Evolutionary conservation across 2,329 filamentous ascomycete species (phyloP).

Genomic region (Apiospora hydei): DNA sequence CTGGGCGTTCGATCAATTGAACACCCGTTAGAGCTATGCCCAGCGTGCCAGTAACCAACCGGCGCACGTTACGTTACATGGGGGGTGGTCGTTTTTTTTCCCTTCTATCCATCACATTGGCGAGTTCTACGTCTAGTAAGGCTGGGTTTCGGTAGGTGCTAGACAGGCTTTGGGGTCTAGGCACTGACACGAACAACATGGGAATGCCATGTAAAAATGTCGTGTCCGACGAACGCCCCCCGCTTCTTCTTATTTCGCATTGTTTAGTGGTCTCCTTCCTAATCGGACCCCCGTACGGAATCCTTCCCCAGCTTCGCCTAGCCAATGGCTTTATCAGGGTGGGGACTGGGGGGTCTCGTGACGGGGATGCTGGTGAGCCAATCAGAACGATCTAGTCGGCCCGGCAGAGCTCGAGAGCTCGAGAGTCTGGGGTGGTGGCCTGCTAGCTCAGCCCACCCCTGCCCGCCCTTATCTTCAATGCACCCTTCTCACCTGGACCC

Average conservation of each 20-base stretch:
- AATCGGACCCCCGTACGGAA: constrained; percentile 11
- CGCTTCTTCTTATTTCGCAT: not conserved
- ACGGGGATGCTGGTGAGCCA: not conserved
- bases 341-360: constrained; percentile 2
- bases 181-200: constrained; percentile 1
- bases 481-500: not conserved
- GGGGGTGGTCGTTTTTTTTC: not conserved
- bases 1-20: not conserved
- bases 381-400: constrained; percentile 15
- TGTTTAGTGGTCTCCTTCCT: constrained; percentile 7
- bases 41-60: not conserved
- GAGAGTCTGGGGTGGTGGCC: constrained; percentile 12
- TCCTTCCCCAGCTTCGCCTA: constrained; percentile 19
- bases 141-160: not conserved
- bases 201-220: not conserved
- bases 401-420: constrained; percentile 9
- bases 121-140: not conserved
- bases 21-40: too few species aligned
- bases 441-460: not conserved
- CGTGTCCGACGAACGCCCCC: not conserved
- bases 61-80: constrained; percentile 15
- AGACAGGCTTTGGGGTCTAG: not conserved
- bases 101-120: not conserved
- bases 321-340: constrained; percentile 7
- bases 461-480: not conserved